Evolutionary conservation across 768 basidiomycete species (phyloP), one percentile per base, ranked within the genome.

Genomic region (Collybia nuda): DNA sequence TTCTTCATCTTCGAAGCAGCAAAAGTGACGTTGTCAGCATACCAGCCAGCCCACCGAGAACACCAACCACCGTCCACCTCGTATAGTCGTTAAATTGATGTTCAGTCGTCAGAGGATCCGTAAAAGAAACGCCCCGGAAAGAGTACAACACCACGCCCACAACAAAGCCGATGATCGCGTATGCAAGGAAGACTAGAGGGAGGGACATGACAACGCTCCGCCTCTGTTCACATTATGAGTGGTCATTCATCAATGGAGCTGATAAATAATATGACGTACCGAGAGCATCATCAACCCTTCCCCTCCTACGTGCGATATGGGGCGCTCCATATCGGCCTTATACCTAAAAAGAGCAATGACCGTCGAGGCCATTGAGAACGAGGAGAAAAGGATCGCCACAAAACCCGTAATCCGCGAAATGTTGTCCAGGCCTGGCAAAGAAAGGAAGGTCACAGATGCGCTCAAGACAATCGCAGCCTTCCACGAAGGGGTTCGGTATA

Each of bases 391-490:
- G 45, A 87, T 79, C 26, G 87, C 82, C 12, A 88, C 71, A 56
- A 92, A 76, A 26, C 82, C 84, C 19, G 83, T 79, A 42, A 84
- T 72, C 49, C 88, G 79, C 49, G 85, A 70, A 54, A 85, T 55
- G 51, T 72, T 77, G 64, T 86, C 84, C 66, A 93, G 57, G 35
- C 84, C 86, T 58, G 90, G 89, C 47, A 93, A 76, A 44, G 87
- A 81, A 62, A 93, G 78, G 69, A 91, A 84, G 22, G 88, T 90
- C 50, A 90, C 86, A 36, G 89, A 88, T 26, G 88, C 85, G 57
- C 90, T 90, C 51, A 92, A 71, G 19, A 91, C 77, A 51, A 91
- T 77, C 23, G 90, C 90, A 58, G 89, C 88, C 90, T 92, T 64
- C 42, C 54, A 54, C 21, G 58, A 43, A 48, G 52, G 41, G 32